Evolutionary conservation across 2,329 filamentous ascomycete species (phyloP).

Genomic region (Fusarium pininemorale): DNA sequence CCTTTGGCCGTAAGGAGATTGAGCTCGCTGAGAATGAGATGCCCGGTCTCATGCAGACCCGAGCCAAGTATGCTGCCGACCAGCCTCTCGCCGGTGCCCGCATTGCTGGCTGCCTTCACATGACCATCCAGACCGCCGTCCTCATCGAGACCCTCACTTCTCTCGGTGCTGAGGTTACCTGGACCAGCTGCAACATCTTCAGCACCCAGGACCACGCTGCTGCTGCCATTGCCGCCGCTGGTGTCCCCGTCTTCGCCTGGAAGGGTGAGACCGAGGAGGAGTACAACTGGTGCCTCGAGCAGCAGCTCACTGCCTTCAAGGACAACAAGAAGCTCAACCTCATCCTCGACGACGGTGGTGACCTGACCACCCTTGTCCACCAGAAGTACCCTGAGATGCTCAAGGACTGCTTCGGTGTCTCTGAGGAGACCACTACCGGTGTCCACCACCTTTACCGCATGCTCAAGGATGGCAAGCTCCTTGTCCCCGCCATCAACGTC

Average conservation of each 20-base stretch:
- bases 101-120: constrained; percentile 98
- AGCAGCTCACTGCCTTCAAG: constrained; percentile 97
- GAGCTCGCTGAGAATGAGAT: constrained; percentile 97
- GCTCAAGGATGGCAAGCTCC: constrained; percentile 89
- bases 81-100: constrained; percentile 94
- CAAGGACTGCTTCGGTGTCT: constrained; percentile 97
- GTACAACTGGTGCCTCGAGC: constrained; percentile 99
- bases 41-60: constrained; percentile 97
- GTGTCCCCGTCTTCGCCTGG: constrained; percentile 85
- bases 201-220: constrained; percentile 98
- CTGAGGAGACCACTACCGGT: constrained; percentile 99
- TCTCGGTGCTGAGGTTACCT: constrained; percentile 98
- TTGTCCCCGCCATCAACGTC: constrained; percentile 97
- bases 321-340: constrained; percentile 96
- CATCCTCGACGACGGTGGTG: constrained; percentile 98
- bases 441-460: constrained; percentile 99
- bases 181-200: constrained; percentile 99
- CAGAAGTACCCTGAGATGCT: constrained; percentile 98
- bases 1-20: constrained; percentile 99
- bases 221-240: constrained; percentile 92
- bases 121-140: constrained; percentile 99
- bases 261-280: constrained; percentile 98
- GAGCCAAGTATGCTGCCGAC: constrained; percentile 88
- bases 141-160: constrained; percentile 96
- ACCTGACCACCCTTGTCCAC: constrained; percentile 96